Percentiles rank a stretch among this genome's conserved stretches.
These are phyloP conservation scores for Emergomyces pasteurianus DNA, from an alignment of 2,329 filamentous ascomycete genomes.

Conservation along the genomic window DNA sequence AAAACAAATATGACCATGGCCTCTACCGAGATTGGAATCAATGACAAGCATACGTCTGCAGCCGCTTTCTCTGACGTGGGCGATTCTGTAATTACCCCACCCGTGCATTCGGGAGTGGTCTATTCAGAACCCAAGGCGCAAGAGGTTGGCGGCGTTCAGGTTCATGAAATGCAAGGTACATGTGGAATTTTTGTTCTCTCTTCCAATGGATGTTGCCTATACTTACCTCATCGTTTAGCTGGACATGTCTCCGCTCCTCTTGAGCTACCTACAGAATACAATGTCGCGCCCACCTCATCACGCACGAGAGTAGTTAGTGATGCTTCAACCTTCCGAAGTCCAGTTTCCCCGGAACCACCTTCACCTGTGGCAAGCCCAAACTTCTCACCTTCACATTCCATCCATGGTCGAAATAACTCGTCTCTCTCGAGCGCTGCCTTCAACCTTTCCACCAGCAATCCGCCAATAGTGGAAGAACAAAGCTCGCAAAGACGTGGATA, in stretches of 20 bases:
- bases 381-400: conserved; percentile 1
- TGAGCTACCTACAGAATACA: conserved; percentile 10
- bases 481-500: conserved; percentile 4
- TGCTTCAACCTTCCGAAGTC: conserved; percentile 13
- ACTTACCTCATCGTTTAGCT: conserved; percentile 1
- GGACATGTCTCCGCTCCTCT: conserved; percentile 4
- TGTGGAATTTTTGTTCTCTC: background rate
- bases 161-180: conserved; percentile 24
- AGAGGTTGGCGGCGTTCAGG: conserved; percentile 17
- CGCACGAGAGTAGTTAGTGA: conserved; percentile 10
- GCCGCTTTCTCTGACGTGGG: conserved; percentile 8
- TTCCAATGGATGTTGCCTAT: background rate
- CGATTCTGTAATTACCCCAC: conserved; percentile 8
- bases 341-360: conserved; percentile 7
- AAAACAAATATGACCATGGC: conserved; percentile 20
- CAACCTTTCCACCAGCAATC: conserved; percentile 6
- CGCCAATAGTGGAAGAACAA: conserved; percentile 2
- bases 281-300: conserved; percentile 7
- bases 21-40: conserved; percentile 9
- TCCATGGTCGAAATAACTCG: conserved; percentile 9
- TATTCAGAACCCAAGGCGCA: conserved; percentile 7
- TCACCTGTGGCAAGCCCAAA: conserved; percentile 7
- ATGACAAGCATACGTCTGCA: conserved; percentile 9
- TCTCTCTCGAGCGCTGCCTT: conserved; percentile 11
- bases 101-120: conserved; percentile 4